A percentile compares a stretch with the other conserved stretches of the same genome.
Evolutionary conservation across 441 rosid species (phyloP).

Genomic region (Gossypium davidsonii): DNA sequence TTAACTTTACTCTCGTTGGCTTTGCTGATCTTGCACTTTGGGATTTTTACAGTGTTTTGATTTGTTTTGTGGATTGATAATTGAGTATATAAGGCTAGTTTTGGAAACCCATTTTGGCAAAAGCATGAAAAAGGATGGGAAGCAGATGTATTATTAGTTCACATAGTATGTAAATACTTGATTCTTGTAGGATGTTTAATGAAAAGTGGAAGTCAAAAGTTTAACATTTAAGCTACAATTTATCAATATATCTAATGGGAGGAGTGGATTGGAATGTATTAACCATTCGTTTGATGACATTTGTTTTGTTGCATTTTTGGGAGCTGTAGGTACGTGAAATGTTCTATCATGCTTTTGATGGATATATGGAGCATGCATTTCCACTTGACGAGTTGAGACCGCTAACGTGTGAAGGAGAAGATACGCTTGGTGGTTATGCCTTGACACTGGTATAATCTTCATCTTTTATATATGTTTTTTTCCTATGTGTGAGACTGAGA

Average conservation of each 20-base stretch:
- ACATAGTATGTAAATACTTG: not conserved
- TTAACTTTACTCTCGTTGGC: not conserved
- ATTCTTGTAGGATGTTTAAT: not conserved
- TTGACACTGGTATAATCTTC: constrained; percentile 59
- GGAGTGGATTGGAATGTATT: not conserved
- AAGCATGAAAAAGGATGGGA: not conserved
- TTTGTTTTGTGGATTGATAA: constrained; percentile 8
- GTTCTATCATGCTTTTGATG: constrained; percentile 97
- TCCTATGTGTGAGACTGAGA: not conserved
- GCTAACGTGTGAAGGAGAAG: constrained; percentile 85
- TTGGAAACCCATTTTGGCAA: not conserved
- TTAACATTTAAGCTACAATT: not conserved
- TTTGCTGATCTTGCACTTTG: constrained; percentile 3
- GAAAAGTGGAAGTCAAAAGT: not conserved
- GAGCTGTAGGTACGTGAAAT: constrained; percentile 73
- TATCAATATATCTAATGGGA: not conserved
- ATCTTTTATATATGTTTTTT: not conserved
- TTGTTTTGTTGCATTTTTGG: not conserved
- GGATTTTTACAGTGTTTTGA: not conserved
- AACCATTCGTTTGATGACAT: not conserved
- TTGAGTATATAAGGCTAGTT: not conserved
- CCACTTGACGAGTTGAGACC: constrained; percentile 92
- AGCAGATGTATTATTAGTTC: not conserved
- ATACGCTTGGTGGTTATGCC: constrained; percentile 93
- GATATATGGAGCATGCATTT: constrained; percentile 93